phyloP scores from a whole-genome alignment of 345 rosid genomes.

The Corymbia maculata region DNA sequence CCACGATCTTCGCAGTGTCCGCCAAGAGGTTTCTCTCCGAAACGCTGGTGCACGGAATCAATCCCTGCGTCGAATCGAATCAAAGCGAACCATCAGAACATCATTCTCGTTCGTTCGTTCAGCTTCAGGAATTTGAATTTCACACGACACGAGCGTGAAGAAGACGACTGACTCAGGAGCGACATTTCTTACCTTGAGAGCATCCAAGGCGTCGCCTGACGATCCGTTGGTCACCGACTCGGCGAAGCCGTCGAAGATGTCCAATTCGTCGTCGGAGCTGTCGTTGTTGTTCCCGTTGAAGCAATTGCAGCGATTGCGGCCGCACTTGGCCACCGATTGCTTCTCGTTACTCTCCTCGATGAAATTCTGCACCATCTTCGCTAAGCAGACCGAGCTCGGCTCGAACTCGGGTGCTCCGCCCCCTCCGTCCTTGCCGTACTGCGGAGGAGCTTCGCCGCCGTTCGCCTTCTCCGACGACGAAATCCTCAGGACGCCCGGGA shows the following conservation, averaged over 20 bases:
- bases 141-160: neutral
- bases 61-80: slow-evolving; percentile 30
- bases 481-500: slow-evolving; percentile 38
- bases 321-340: slow-evolving; percentile 46
- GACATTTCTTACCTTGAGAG: slow-evolving; percentile 51
- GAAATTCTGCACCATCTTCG: slow-evolving; percentile 84
- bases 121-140: neutral
- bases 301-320: slow-evolving; percentile 91
- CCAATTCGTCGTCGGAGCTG: slow-evolving; percentile 81
- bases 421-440: slow-evolving; percentile 18
- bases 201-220: slow-evolving; percentile 38
- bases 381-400: slow-evolving; percentile 81
- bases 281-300: slow-evolving; percentile 70
- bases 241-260: slow-evolving; percentile 32
- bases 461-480: slow-evolving; percentile 34
- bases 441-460: slow-evolving; percentile 19
- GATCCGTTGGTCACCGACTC: slow-evolving; percentile 38
- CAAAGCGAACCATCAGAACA: neutral
- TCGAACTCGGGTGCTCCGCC: slow-evolving; percentile 46
- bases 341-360: slow-evolving; percentile 83
- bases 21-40: slow-evolving; percentile 72
- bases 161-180: neutral
- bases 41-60: slow-evolving; percentile 60
- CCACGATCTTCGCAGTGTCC: slow-evolving; percentile 72
- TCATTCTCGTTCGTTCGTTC: neutral